These are phyloP conservation scores for Choanephora cucurbitarum DNA, from an alignment of 371 early-diverging fungal genomes.

Conservation along the genomic window DNA sequence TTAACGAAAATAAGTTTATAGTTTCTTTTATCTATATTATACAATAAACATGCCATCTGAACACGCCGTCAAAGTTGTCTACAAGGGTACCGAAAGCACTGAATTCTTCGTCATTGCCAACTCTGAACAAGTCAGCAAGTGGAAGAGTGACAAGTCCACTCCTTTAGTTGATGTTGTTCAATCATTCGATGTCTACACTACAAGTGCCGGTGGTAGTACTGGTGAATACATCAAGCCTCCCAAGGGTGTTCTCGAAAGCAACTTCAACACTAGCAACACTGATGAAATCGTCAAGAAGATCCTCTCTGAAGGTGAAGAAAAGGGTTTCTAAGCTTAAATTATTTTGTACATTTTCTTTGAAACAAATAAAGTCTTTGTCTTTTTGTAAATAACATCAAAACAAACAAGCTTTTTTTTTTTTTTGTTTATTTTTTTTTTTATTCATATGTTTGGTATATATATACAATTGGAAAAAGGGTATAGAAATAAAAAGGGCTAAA, in stretches of 20 bases:
- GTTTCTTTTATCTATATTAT: not conserved
- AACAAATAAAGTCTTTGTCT: not conserved
- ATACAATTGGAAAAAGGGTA: not conserved
- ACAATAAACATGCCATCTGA: conserved; percentile 16
- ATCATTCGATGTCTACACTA: conserved; percentile 26
- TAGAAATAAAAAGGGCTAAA: not conserved
- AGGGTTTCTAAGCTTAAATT: conserved; percentile 11
- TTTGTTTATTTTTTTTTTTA: too few relatives aligned
- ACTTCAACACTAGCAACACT: conserved; percentile 22
- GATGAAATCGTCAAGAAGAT: conserved; percentile 33
- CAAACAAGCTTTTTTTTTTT: not conserved
- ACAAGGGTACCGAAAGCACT: conserved; percentile 26
- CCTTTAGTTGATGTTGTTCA: conserved; percentile 50
- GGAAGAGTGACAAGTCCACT: conserved; percentile 41
- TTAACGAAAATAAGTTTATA: too few relatives aligned
- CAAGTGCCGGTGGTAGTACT: conserved; percentile 22
- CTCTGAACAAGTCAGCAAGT: conserved; percentile 31
- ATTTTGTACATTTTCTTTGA: not conserved
- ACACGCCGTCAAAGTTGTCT: conserved; percentile 33
- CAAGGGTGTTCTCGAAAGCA: conserved; percentile 22
- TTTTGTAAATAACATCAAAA: not conserved
- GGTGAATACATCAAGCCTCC: conserved; percentile 30
- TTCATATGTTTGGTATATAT: conserved; percentile 1
- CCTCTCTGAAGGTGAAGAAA: conserved; percentile 28
- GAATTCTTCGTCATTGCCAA: conserved; percentile 50